phyloP scores from a whole-genome alignment of 164 flowering plant genomes.

The Nelumbo lutea region DNA sequence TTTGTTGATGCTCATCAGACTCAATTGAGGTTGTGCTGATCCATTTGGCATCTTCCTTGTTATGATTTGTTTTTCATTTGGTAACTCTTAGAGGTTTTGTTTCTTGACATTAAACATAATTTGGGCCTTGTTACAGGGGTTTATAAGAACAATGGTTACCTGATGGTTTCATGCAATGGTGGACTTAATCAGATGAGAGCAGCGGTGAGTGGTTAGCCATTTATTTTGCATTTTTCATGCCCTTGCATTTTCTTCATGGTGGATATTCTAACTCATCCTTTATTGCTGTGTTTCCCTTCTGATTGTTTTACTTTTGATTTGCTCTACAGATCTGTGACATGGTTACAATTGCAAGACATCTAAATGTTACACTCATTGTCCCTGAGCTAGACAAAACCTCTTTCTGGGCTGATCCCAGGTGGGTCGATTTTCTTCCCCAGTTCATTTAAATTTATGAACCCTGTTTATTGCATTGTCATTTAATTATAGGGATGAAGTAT shows the following conservation, averaged over 20 bases:
- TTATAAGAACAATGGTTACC: constrained; percentile 87
- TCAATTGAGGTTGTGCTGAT: no score
- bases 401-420: constrained; percentile 97
- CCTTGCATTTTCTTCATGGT: neutral
- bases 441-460: constrained; percentile 1
- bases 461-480: neutral
- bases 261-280: neutral
- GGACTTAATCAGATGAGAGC: constrained; percentile 96
- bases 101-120: constrained; percentile 1
- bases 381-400: constrained; percentile 96
- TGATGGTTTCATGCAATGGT: constrained; percentile 93
- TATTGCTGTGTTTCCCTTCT: neutral
- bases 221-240: neutral
- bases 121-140: constrained; percentile 44
- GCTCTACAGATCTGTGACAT: constrained; percentile 84
- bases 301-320: neutral
- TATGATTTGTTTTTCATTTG: no score
- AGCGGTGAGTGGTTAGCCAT: constrained; percentile 45
- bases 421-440: constrained; percentile 8
- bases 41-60: no score
- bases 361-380: constrained; percentile 85
- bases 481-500: neutral
- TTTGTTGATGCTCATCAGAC: neutral
- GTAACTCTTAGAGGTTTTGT: neutral
- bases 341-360: constrained; percentile 87